Conservation (phyloP, 306 rosid genomes). For the Sicyos baderoa region DNA sequence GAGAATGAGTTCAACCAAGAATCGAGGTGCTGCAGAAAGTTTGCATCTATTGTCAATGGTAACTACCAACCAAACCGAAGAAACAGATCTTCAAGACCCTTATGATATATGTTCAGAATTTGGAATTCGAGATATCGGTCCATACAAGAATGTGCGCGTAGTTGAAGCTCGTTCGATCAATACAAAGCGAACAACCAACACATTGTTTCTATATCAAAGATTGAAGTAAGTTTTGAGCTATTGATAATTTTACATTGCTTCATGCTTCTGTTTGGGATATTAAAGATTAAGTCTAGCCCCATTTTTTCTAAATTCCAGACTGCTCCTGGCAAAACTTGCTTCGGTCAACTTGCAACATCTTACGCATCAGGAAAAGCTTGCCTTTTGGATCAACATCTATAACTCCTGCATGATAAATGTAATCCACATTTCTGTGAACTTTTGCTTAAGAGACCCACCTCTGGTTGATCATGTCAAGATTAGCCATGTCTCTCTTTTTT, state of each 20-base stretch:
- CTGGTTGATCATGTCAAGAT: background rate
- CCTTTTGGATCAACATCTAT: constrained; percentile 91
- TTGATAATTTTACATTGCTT: background rate
- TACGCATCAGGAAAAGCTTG: constrained; percentile 82
- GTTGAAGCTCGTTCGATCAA: constrained; percentile 51
- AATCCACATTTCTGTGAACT: constrained; percentile 13
- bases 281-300: background rate
- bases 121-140: constrained; percentile 64
- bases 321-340: constrained; percentile 64
- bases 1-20: constrained; percentile 52
- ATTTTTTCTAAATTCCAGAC: constrained; percentile 40
- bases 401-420: constrained; percentile 97
- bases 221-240: constrained; percentile 49
- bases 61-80: constrained; percentile 26
- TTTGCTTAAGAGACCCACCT: background rate
- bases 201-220: constrained; percentile 59
- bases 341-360: constrained; percentile 58
- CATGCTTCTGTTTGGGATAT: background rate
- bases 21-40: constrained; percentile 26
- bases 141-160: constrained; percentile 38
- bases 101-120: constrained; percentile 51
- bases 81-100: constrained; percentile 47
- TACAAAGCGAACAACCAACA: constrained; percentile 54
- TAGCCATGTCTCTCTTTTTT: background rate
- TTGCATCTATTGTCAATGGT: constrained; percentile 25